Evolutionary conservation across 2,329 filamentous ascomycete species (phyloP).

Genomic region (Lachnellula occidentalis): DNA sequence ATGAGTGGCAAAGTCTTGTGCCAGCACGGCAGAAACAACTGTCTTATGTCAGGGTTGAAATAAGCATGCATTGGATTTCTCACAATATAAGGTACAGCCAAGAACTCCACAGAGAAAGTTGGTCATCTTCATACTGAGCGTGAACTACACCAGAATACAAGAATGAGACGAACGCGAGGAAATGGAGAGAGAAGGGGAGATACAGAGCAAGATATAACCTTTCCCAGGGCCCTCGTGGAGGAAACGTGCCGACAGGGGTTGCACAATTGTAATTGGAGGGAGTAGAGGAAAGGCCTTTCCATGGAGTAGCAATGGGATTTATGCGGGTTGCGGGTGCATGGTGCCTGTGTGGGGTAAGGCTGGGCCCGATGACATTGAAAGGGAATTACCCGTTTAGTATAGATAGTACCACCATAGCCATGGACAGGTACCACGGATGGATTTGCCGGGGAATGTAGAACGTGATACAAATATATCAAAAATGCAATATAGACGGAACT

Average conservation of each 20-base stretch:
- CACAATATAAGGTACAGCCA: constrained; percentile 21
- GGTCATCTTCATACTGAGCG: constrained; percentile 23
- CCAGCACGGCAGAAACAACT: constrained; percentile 20
- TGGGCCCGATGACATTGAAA: not conserved
- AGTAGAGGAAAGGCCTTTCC: constrained; percentile 9
- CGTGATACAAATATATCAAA: constrained; percentile 12
- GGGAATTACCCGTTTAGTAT: constrained; percentile 16
- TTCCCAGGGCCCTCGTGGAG: constrained; percentile 9
- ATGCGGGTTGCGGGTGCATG: constrained; percentile 6
- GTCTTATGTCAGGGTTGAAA: constrained; percentile 6
- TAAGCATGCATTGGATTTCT: constrained; percentile 1
- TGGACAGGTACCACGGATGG: constrained; percentile 7
- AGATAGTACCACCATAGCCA: not conserved
- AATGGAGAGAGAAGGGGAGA: constrained; percentile 5
- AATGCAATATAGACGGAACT: constrained; percentile 17
- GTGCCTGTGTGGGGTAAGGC: constrained; percentile 1
- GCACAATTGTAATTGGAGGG: constrained; percentile 14
- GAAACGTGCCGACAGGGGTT: constrained; percentile 5
- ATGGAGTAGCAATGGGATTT: constrained; percentile 2
- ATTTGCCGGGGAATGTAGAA: constrained; percentile 13
- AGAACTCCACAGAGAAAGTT: constrained; percentile 20
- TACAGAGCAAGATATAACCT: constrained; percentile 6
- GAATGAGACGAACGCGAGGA: constrained; percentile 4
- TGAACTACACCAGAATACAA: constrained; percentile 12
- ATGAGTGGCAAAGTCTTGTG: constrained; percentile 29